phyloP scores from a whole-genome alignment of 2,329 filamentous ascomycete species.

The Didymella pinodella region DNA sequence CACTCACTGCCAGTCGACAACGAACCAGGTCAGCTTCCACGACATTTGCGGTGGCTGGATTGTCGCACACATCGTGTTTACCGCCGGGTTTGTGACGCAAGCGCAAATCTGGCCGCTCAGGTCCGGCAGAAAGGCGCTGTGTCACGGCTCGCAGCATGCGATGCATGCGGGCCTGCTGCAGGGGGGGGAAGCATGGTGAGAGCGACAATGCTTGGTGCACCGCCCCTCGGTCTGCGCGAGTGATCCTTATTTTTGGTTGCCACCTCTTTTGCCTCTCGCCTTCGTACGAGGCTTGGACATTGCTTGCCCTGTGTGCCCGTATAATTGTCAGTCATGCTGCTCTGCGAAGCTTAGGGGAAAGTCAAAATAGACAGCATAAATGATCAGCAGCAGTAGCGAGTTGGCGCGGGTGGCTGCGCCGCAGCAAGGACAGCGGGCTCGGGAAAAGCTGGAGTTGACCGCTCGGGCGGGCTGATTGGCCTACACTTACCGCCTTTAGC shows the following conservation, averaged over 20 bases:
- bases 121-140: constrained; percentile 6
- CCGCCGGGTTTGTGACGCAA: constrained; percentile 31
- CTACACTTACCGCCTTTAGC: constrained; percentile 18
- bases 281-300: constrained; percentile 18
- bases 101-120: constrained; percentile 22
- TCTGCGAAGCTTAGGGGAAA: constrained; percentile 5
- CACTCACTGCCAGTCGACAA: constrained; percentile 20
- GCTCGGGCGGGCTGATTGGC: constrained; percentile 18
- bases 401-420: constrained; percentile 27
- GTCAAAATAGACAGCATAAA: constrained; percentile 21
- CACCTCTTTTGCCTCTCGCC: constrained; percentile 18
- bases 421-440: constrained; percentile 25
- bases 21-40: constrained; percentile 28
- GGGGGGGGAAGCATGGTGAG: constrained; percentile 14
- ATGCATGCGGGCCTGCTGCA: constrained; percentile 17
- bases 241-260: constrained; percentile 31
- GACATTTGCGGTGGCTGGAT: constrained; percentile 9
- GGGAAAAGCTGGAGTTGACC: constrained; percentile 15
- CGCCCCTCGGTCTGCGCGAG: constrained; percentile 28
- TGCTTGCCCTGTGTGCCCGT: constrained; percentile 3
- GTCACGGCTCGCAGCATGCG: constrained; percentile 21
- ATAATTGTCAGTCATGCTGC: not conserved
- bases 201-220: constrained; percentile 21
- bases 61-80: constrained; percentile 25
- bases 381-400: constrained; percentile 25